Base-by-base conservation (phyloP, 2,329 filamentous ascomycete genomes). In the Karstenula rhodostoma region DNA sequence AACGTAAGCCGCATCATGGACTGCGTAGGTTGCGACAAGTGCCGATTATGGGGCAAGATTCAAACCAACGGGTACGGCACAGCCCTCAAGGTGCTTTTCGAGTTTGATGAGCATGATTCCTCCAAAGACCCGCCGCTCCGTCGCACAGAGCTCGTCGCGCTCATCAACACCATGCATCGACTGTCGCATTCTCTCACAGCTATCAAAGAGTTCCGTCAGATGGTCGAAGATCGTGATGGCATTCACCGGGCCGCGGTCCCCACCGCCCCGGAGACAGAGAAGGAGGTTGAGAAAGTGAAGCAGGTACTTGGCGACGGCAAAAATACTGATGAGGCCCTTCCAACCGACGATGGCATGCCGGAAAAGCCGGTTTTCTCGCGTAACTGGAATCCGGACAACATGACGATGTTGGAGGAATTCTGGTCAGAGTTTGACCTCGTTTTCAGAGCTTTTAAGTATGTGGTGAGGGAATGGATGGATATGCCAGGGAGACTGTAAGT, bases 1-100 rank as follows among this genome's bases (percentile, higher is more conserved):
- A 99, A 99, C 75, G 92, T 99, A 62, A 96, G 92, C 77, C 89
- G 95, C 43, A 85, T 98, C 66, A 99, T 99, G 95, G 95, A 99
- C 78, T 99, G 95, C 69, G 94, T 98, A 22, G 95, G 95, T 47
- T 99, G 95, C 78, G 95, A 99, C 81, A 99, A 99, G 82, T 99
- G 95, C 80, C 89, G 95, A 9, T 88, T 99, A 2, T 99, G 95
- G 95, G 95, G 95, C 51, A 99, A 99, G 80, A 81, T 99, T 40
- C 95, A 99, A 80, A 96, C 93, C 0, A 91, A 92, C 13, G 95
- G 95, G 2, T 98, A 97, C 75, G 95, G 95, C 52, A 93, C 95
- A 0, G 95, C 95, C 0, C 82, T 99, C 64, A 99, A 99, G 80
- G 90, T 99, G 4, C 85, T 99, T 1, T 99, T 99, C 72, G 95